These are phyloP conservation scores for Sporothrix protearum DNA, from an alignment of 2,329 filamentous ascomycete species.

Conservation along the genomic window DNA sequence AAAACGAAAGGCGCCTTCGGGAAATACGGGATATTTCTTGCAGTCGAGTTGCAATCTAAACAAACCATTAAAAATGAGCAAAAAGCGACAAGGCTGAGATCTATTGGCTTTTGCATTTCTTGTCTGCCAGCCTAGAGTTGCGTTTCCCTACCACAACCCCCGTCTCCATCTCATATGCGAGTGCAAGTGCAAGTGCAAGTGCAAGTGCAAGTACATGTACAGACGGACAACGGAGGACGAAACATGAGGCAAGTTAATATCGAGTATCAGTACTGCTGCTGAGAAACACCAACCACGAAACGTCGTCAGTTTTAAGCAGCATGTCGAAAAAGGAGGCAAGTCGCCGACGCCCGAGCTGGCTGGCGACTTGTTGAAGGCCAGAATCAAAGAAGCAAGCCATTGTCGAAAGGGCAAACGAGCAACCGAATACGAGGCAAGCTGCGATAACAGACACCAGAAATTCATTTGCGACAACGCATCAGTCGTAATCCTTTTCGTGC, in stretches of 20 bases:
- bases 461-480: background rate
- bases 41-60: background rate
- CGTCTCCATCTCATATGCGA: background rate
- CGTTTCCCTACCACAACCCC: background rate
- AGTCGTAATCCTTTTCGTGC: background rate
- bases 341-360: background rate
- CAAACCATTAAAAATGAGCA: background rate
- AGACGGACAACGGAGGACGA: background rate
- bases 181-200: background rate
- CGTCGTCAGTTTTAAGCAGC: slow-evolving; percentile 6
- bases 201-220: background rate
- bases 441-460: no score
- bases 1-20: background rate
- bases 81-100: background rate
- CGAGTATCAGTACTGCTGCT: background rate
- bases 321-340: background rate
- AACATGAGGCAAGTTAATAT: background rate
- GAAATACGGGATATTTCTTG: background rate
- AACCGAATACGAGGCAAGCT: background rate
- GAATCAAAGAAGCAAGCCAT: background rate
- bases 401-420: background rate
- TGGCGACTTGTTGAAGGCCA: background rate
- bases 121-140: background rate
- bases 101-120: background rate
- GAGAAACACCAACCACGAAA: background rate